Conservation (phyloP, 306 rosid species). For the Arachis hypogaea region DNA sequence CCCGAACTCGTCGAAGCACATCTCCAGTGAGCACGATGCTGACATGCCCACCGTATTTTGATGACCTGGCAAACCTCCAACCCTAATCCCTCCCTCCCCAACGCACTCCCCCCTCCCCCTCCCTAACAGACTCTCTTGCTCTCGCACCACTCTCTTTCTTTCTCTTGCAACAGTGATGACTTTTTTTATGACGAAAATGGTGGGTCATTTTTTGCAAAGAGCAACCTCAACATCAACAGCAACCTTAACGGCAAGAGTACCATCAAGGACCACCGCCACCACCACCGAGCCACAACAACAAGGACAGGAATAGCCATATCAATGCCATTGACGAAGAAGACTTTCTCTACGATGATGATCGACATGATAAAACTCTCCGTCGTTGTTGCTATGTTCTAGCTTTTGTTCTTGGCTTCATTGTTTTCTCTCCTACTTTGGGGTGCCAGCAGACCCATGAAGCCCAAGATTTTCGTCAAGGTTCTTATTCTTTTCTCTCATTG, state of each 20-base stretch:
- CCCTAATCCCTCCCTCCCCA: too few species aligned
- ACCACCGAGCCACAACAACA: conserved; percentile 21
- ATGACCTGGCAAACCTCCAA: too few species aligned
- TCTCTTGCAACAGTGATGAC: too few species aligned
- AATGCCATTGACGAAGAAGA: conserved; percentile 90
- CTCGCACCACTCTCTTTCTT: too few species aligned
- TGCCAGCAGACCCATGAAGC: conserved; percentile 92
- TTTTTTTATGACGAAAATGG: too few species aligned
- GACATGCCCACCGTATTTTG: too few species aligned
- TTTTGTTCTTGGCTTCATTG: conserved; percentile 72
- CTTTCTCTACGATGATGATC: conserved; percentile 69
- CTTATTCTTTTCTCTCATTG: neutral
- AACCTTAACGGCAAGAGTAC: neutral
- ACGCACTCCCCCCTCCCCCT: too few species aligned
- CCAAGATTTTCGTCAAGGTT: conserved; percentile 72
- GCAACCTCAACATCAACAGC: neutral
- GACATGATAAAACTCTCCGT: conserved; percentile 40
- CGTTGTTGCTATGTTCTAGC: conserved; percentile 78
- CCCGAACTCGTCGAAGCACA: too few species aligned
- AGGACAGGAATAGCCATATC: conserved; percentile 79
- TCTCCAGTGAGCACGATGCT: too few species aligned
- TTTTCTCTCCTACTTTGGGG: conserved; percentile 86
- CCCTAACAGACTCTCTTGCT: too few species aligned
- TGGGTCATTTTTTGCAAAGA: too few species aligned
- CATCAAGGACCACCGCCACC: conserved; percentile 10